Conservation (phyloP, 2,329 filamentous ascomycete species). For the Triangularia setosa region DNA sequence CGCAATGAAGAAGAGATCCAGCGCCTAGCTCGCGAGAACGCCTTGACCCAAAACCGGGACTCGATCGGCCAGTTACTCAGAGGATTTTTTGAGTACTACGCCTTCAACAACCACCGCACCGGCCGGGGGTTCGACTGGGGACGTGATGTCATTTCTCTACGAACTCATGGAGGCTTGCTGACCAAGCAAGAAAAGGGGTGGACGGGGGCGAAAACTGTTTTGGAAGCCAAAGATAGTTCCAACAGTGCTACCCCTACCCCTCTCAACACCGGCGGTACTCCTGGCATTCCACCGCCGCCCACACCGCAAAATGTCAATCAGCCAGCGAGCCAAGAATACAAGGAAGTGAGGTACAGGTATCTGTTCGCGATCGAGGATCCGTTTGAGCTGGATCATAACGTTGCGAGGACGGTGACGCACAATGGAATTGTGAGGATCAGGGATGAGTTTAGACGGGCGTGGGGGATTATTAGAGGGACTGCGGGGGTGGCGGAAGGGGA, state of each 20-base stretch:
- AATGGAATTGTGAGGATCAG: constrained; percentile 76
- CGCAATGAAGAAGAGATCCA: constrained; percentile 67
- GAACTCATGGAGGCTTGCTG: constrained; percentile 65
- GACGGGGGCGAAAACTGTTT: constrained; percentile 73
- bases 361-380: constrained; percentile 90
- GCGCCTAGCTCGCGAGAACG: constrained; percentile 52
- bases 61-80: constrained; percentile 67
- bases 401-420: constrained; percentile 81
- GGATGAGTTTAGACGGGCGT: constrained; percentile 79
- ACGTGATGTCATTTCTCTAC: constrained; percentile 72
- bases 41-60: constrained; percentile 65
- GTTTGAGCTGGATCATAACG: constrained; percentile 83
- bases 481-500: constrained; percentile 37
- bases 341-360: constrained; percentile 74
- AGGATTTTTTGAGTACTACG: constrained; percentile 87
- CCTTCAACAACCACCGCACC: constrained; percentile 54
- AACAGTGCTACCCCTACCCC: too few species aligned
- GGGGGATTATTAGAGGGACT: constrained; percentile 61
- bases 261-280: too few species aligned
- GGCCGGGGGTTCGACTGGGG: constrained; percentile 73
- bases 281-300: too few species aligned
- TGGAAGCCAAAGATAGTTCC: constrained; percentile 44
- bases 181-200: constrained; percentile 77
- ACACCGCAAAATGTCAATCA: too few species aligned
- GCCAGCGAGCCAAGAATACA: too few species aligned